Base-by-base conservation (phyloP, 495 filamentous ascomycete genomes). In the Aspergillus heteromorphus region DNA sequence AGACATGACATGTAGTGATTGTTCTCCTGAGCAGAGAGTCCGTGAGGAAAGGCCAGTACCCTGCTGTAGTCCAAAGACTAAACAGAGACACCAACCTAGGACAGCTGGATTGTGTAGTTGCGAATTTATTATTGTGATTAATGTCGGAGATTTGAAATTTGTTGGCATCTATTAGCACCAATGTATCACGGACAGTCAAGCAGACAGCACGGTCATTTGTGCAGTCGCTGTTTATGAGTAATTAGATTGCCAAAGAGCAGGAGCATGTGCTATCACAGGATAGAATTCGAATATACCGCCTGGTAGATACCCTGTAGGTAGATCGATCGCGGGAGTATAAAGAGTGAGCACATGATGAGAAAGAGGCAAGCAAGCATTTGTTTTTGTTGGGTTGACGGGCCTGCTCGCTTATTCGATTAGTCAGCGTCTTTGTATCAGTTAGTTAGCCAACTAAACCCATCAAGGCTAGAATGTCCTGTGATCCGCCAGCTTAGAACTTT, bases 101-200 rank as follows among this genome's bases (percentile, higher is more conserved):
- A 71, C 73, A 76, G 72, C 67, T 74, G 72, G 64, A 69, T 68
- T 67, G 72, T 38, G 23, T 50, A 64, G 60, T 74, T 75, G 72
- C 72, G 16, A 53, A 51, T 31, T 25, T n/a, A n/a, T n/a, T n/a
- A n/a, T n/a, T n/a, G n/a, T n/a, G n/a, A n/a, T n/a, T n/a, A n/a
- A n/a, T n/a, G n/a, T 13, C 20, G 18, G 47, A 20, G 27, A 2
- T 13, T 9, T 49, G 10, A n/a, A 4, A 6, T 6, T 3, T 40
- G 19, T 10, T 19, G 29, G 14, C 13, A 36, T 40, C 19, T 20
- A 20, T 21, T 53, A 20, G 38, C 19, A n/a, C n/a, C n/a, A n/a
- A n/a, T 18, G 50, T 6, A 19, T 53, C 13, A 25, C 6, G 5
- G 4, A 14, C 13, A 25, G 9, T 4, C 13, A 5, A 25, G 25